Evolutionary conservation across 768 basidiomycete genomes (phyloP).

Genomic region (Amanita polypyramis): DNA sequence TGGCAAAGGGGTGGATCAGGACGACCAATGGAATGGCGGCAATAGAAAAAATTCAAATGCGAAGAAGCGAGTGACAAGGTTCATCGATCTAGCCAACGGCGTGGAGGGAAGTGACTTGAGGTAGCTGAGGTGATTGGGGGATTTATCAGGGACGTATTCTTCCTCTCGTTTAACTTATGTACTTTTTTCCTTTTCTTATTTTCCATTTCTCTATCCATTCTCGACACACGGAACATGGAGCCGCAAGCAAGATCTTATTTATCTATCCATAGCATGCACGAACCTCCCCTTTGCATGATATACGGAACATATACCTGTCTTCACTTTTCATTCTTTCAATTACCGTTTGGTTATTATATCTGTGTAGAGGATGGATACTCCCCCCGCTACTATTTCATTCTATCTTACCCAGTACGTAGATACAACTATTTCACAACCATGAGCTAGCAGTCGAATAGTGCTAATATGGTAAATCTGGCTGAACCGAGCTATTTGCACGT

Average conservation of each 20-base stretch:
- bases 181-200: neutral
- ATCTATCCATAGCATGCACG: too few relatives aligned
- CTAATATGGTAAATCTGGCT: too few relatives aligned
- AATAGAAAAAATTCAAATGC: constrained; percentile 33
- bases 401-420: too few relatives aligned
- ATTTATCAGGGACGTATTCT: neutral
- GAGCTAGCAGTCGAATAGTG: too few relatives aligned
- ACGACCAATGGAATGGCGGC: constrained; percentile 17
- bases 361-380: too few relatives aligned
- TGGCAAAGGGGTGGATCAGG: constrained; percentile 13
- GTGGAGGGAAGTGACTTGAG: constrained; percentile 17
- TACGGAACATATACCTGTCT: too few relatives aligned
- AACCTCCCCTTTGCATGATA: too few relatives aligned
- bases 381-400: too few relatives aligned
- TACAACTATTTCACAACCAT: too few relatives aligned
- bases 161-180: neutral
- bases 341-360: too few relatives aligned
- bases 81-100: constrained; percentile 56
- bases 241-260: neutral
- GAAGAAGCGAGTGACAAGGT: constrained; percentile 70
- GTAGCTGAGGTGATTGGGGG: constrained; percentile 5
- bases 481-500: too few relatives aligned
- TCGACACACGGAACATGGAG: neutral
- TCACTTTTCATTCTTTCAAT: too few relatives aligned
- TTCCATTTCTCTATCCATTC: neutral